Percentiles rank a stretch among this genome's conserved stretches.
Evolutionary conservation across 768 basidiomycete genomes (phyloP).

Genomic region (Leccinum sublutescens): DNA sequence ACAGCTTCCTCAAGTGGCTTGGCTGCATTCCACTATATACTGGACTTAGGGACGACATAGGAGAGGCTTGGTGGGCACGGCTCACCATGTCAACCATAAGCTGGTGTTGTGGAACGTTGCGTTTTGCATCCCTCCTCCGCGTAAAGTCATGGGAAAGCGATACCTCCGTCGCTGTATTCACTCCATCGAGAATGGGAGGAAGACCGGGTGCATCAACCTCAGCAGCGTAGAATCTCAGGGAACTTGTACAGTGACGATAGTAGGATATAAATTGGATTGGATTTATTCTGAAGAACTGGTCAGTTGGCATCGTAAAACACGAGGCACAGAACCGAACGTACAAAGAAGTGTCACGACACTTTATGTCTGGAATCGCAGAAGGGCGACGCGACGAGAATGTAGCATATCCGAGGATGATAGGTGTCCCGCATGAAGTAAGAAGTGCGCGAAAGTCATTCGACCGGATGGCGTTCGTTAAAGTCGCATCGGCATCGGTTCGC

Average conservation of each 20-base stretch:
- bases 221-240: slow-evolving; percentile 66
- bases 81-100: slow-evolving; percentile 43
- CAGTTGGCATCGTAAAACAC: slow-evolving; percentile 6
- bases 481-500: slow-evolving; percentile 16
- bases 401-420: slow-evolving; percentile 33
- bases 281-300: slow-evolving; percentile 7
- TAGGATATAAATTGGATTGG: slow-evolving; percentile 46
- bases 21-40: slow-evolving; percentile 45
- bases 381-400: slow-evolving; percentile 15
- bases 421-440: slow-evolving; percentile 16
- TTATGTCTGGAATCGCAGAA: slow-evolving; percentile 30
- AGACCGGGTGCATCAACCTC: slow-evolving; percentile 33
- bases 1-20: slow-evolving; percentile 34
- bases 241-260: slow-evolving; percentile 47
- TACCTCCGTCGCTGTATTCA: slow-evolving; percentile 25
- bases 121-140: slow-evolving; percentile 10
- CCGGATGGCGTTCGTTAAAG: slow-evolving; percentile 12
- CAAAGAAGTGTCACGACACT: slow-evolving; percentile 29
- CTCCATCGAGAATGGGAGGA: slow-evolving; percentile 13
- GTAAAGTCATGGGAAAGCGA: slow-evolving; percentile 43
- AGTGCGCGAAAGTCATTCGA: slow-evolving; percentile 19
- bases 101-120: slow-evolving; percentile 22
- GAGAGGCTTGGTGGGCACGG: neutral
- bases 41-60: neutral
- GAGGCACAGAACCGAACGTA: slow-evolving; percentile 6